phyloP scores from a whole-genome alignment of 2,329 filamentous ascomycete species.

The Paraphaeosphaeria sporulosa region DNA sequence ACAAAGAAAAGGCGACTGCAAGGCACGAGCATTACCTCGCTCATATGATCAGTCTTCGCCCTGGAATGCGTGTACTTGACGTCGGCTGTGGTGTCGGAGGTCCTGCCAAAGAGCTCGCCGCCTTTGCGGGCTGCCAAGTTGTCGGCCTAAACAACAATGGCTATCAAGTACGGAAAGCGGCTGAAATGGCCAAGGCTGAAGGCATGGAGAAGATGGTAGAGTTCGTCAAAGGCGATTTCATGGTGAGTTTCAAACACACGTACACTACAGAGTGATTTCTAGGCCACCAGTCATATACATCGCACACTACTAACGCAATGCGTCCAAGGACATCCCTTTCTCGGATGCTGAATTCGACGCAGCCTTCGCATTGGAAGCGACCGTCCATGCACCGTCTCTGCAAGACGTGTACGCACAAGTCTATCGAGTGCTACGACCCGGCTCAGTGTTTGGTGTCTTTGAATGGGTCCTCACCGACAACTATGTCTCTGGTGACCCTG shows the following conservation, averaged over 20 bases:
- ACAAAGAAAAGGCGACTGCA: constrained; percentile 83
- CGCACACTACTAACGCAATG: not conserved
- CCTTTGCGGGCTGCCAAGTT: constrained; percentile 85
- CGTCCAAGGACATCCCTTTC: constrained; percentile 80
- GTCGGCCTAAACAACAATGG: constrained; percentile 96
- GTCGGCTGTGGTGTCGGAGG: constrained; percentile 95
- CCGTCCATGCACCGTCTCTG: constrained; percentile 85
- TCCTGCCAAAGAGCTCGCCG: constrained; percentile 88
- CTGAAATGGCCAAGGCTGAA: constrained; percentile 78
- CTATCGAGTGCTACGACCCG: constrained; percentile 90
- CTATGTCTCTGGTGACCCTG: constrained; percentile 84
- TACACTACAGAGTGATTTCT: not conserved
- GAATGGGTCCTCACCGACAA: constrained; percentile 86
- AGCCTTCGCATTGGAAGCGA: constrained; percentile 94
- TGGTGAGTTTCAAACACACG: constrained; percentile 57
- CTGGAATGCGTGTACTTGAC: constrained; percentile 87
- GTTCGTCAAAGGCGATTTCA: constrained; percentile 93
- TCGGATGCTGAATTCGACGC: constrained; percentile 87
- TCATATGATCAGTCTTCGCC: constrained; percentile 78
- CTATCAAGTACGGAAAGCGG: constrained; percentile 91
- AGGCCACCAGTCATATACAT: too few species aligned
- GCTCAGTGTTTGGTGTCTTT: constrained; percentile 90
- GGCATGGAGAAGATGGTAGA: constrained; percentile 74
- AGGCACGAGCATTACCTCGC: constrained; percentile 96
- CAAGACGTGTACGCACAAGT: constrained; percentile 90